Base-by-base conservation (phyloP, 495 filamentous ascomycete species). In the Astrothelium macrocarpum region DNA sequence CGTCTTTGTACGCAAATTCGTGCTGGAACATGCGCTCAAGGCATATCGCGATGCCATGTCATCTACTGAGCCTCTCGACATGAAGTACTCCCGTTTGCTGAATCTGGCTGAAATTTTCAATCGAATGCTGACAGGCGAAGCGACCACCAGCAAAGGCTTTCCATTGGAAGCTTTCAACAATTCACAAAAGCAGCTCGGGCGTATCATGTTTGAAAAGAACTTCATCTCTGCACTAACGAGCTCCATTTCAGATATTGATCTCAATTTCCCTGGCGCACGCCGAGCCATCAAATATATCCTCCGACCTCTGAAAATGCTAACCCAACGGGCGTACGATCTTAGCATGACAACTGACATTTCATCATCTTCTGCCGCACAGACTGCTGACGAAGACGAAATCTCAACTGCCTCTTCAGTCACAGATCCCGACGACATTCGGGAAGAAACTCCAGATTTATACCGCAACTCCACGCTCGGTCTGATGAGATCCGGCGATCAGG, bases 121-220 rank as follows among this genome's bases (percentile, higher is more conserved):
- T 69, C 87, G 90, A 62, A 91, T 97, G 84, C 85, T 97, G 62
- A 86, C 84, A 61, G 90, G 88, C 1, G 86, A 87, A 72, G 86
- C 91, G 12, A 87, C 85, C 64, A 71, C 73, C 74, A 67, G 70
- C 70, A 64, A 82, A 73, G 71, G 46, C 59, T 66, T 64, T 59
- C 25, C 61, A 7, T 1, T 43, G 0, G 64, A 65, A 23, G 32
- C 32, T 28, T 60, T 64, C 58, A 60, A 45, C 1, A 32, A 32
- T 11, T 82, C 86, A 3, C 84, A 89, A 43, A 84, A 86, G 69
- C 89, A 93, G 66, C 82, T 99, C 64, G 89, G 87, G 20, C 91
- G 88, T 69, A 84, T 96, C 43, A 99, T 99, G 94, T 96, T 95
- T 67, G 95, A 97, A 75, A 97, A 96, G 72, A 90, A 93, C 61